These are phyloP conservation scores for Sequoia sempervirens DNA, from an alignment of 75 land plant species.

Conservation along the genomic window DNA sequence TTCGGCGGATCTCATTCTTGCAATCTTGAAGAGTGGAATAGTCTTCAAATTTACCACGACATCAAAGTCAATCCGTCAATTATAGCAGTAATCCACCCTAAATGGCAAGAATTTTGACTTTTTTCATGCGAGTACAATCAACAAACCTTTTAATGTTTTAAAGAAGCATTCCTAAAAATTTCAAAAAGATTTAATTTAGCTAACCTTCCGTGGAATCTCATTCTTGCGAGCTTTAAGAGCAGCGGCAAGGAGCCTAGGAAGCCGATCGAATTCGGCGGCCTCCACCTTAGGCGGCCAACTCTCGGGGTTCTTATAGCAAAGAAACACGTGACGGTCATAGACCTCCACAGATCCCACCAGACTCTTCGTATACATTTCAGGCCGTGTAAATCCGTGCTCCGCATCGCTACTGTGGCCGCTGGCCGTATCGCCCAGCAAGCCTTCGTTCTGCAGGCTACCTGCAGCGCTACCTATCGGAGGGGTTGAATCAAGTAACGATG, in stretches of 20 bases:
- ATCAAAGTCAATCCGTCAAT: too few species aligned
- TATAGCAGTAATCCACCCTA: background rate
- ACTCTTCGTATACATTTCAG: conserved; percentile 55
- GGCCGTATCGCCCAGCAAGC: background rate
- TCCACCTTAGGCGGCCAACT: conserved; percentile 84
- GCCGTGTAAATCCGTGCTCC: conserved; percentile 73
- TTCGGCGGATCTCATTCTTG: too few species aligned
- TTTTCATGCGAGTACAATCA: background rate
- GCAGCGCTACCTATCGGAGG: background rate
- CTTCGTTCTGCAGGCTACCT: conserved; percentile 1
- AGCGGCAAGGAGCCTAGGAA: conserved; percentile 67
- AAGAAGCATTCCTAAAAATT: background rate
- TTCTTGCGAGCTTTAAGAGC: conserved; percentile 61
- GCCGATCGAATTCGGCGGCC: conserved; percentile 71
- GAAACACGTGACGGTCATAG: conserved; percentile 81
- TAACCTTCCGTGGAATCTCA: conserved; percentile 62
- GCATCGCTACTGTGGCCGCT: conserved; percentile 19
- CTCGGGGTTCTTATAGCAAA: conserved; percentile 75
- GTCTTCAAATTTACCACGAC: too few species aligned
- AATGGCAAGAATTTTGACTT: background rate
- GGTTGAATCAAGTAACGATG: too few species aligned
- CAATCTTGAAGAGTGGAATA: too few species aligned
- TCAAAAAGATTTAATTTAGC: background rate
- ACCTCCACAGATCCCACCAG: conserved; percentile 69
- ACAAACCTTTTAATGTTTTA: background rate